A percentile compares a stretch with the other conserved stretches of the same genome.
Conservation (phyloP, 2,329 filamentous ascomycete species). For the Microsporum canis region DNA sequence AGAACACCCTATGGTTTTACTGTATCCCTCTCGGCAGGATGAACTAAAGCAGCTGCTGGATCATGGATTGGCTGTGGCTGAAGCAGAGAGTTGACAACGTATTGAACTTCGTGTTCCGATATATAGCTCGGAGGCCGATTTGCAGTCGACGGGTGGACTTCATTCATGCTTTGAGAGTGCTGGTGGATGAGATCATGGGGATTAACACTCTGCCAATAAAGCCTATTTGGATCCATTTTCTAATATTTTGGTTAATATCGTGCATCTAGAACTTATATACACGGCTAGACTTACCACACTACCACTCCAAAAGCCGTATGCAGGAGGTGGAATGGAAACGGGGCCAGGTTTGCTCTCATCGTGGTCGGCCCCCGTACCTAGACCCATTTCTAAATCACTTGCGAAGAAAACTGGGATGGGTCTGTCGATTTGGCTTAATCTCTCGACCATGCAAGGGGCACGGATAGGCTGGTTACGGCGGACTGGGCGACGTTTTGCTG, state of each 20-base stretch:
- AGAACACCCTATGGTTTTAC: not conserved
- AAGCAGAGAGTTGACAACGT: not conserved
- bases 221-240: conserved; percentile 66
- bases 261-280: not conserved
- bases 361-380: conserved; percentile 35
- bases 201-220: conserved; percentile 65
- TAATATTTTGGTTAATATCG: conserved; percentile 22
- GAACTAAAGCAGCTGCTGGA: not conserved
- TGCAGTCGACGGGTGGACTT: conserved; percentile 19
- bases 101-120: not conserved
- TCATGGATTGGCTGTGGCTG: not conserved
- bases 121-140: conserved; percentile 59
- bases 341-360: conserved; percentile 36
- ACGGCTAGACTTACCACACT: conserved; percentile 56
- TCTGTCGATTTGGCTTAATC: conserved; percentile 57
- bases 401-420: conserved; percentile 69
- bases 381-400: conserved; percentile 58
- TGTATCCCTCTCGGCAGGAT: not conserved
- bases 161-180: not conserved
- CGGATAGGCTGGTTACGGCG: conserved; percentile 15
- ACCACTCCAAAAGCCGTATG: conserved; percentile 74
- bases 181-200: not conserved
- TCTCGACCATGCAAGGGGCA: conserved; percentile 28
- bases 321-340: conserved; percentile 54
- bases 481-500: conserved; percentile 48